A percentile compares a stretch with the other conserved stretches of the same genome.
Evolutionary conservation across 305 asterid species (phyloP).

Genomic region (Fraxinus floribunda): DNA sequence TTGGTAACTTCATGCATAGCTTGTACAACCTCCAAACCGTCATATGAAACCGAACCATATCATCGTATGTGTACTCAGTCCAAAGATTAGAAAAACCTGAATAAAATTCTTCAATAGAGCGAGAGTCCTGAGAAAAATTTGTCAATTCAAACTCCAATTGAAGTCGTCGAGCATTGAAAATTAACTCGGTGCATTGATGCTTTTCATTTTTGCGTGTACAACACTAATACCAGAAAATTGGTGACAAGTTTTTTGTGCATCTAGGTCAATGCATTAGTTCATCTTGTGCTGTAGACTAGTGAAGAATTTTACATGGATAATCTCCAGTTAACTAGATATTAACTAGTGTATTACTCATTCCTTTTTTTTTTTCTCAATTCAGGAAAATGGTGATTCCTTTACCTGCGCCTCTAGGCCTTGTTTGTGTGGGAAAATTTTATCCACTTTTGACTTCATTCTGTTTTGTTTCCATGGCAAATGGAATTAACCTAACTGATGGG

Average conservation of each 20-base stretch:
- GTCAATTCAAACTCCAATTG: too few species aligned
- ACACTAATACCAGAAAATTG: background rate
- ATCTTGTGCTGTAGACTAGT: background rate
- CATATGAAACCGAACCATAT: too few species aligned
- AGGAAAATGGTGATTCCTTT: conserved; percentile 89
- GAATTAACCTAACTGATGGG: conserved; percentile 69
- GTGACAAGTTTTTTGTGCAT: background rate
- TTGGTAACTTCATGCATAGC: too few species aligned
- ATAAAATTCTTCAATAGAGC: too few species aligned
- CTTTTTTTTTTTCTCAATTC: conserved; percentile 21
- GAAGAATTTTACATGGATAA: background rate
- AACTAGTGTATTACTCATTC: conserved; percentile 18
- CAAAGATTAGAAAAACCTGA: too few species aligned
- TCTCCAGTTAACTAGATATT: background rate
- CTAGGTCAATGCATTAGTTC: background rate
- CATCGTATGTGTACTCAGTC: too few species aligned
- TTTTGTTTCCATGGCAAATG: conserved; percentile 78
- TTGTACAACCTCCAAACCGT: too few species aligned
- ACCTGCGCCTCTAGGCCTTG: conserved; percentile 78
- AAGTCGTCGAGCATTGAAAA: background rate
- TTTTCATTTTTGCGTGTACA: background rate
- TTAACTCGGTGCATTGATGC: background rate
- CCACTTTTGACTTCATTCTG: conserved; percentile 59
- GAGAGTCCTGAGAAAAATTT: too few species aligned
- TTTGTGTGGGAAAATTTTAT: conserved; percentile 60